phyloP scores from a whole-genome alignment of 176 grass and related monocot genomes.

The Zea mays region Zm-B73-REFERENCE-NAM-5.0 NC_050100.1:215863501-215864000 shows the following conservation, averaged over 20 bases:
- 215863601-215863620: conserved; percentile 24
- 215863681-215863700: conserved; percentile 74
- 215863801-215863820: conserved; percentile 65
- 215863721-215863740: conserved; percentile 93
- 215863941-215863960: conserved; percentile 61
- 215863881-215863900: conserved; percentile 51
- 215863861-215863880: conserved; percentile 71
- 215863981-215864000: conserved; percentile 58
- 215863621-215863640: conserved; percentile 97
- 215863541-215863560: conserved; percentile 80
- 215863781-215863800: conserved; percentile 62
- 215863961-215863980: conserved; percentile 66
- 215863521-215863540: conserved; percentile 80
- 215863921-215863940: conserved; percentile 53
- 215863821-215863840: conserved; percentile 70
- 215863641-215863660: conserved; percentile 85
- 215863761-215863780: conserved; percentile 68
- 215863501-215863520: conserved; percentile 76
- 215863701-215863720: conserved; percentile 69
- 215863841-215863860: conserved; percentile 67
- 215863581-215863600: conserved; percentile 60
- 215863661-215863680: conserved; percentile 56
- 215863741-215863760: conserved; percentile 95
- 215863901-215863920: conserved; percentile 72
- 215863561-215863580: conserved; percentile 55